Base-by-base conservation (phyloP, 1,284 basidiomycete genomes). In the Cryptococcus sp. region DNA sequence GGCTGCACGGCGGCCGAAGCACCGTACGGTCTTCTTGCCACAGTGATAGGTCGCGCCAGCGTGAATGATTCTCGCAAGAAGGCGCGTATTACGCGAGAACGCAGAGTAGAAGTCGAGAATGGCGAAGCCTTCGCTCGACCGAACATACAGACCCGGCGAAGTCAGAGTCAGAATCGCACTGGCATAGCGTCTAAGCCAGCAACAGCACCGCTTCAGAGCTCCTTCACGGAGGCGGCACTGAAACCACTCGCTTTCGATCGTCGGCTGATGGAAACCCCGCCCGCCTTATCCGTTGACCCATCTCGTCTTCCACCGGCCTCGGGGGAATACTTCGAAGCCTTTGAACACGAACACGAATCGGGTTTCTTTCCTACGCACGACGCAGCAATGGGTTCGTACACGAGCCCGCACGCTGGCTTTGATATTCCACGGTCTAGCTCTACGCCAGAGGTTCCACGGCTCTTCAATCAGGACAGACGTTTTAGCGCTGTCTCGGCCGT, bases 41-140 rank as follows among this genome's bases (percentile, higher is more conserved):
- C 25, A 16, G 58, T 59, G 17, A 68, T 68, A 22, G 62, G 64
- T 5, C 25, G 57, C 54, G 66, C 66, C 3, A 68, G 66, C 47
- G 56, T 56, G 10, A 35, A 47, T 44, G 53, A 59, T 31, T 27
- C 57, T 16, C 56, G 54, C 15, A 27, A 19, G 27, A 19, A 13
- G 22, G n/a, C 11, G 16, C 17, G 6, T 45, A 25, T 17, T 5
- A 5, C 17, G 3, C 42, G 23, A 20, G 23, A 45, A 20, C n/a
- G 4, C 47, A 23, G 45, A n/a, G 50, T 55, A 20, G 41, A 54
- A 42, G 53, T 52, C 39, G 53, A 59, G 20, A 52, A 52, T 19
- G 49, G 47, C 20, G 27, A n/a, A 17, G 7, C 40, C n/a, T 47
- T 25, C 10, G 13, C 3, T 17, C 39, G 61, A 40, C 57, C 61